Evolutionary conservation across 805 yeast genomes (phyloP).

Genomic region (Scheffersomyces coipomensis): DNA sequence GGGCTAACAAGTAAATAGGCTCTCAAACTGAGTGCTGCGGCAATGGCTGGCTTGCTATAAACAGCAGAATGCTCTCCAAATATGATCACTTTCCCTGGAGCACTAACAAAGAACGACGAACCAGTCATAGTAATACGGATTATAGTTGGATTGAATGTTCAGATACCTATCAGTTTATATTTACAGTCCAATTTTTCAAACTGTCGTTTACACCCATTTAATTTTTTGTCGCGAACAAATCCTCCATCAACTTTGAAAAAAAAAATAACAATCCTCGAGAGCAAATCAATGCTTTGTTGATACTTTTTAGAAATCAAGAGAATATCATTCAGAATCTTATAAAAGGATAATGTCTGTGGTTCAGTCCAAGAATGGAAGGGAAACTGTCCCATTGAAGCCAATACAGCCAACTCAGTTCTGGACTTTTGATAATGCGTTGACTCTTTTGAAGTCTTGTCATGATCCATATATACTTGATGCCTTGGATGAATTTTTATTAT

Average conservation of each 20-base stretch:
- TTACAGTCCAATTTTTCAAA: too few species aligned
- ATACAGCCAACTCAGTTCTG: slow-evolving; percentile 35
- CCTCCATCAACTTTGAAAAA: too few species aligned
- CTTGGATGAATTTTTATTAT: slow-evolving; percentile 37
- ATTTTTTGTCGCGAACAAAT: too few species aligned
- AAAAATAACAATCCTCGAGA: too few species aligned
- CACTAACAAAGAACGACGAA: slow-evolving; percentile 68
- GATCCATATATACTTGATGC: slow-evolving; percentile 33
- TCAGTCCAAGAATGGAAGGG: too few species aligned
- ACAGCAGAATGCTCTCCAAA: slow-evolving; percentile 98
- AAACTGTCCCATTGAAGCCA: slow-evolving; percentile 21
- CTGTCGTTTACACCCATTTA: too few species aligned
- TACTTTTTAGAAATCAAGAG: too few species aligned
- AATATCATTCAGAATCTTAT: too few species aligned
- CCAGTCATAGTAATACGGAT: slow-evolving; percentile 1
- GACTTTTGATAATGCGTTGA: slow-evolving; percentile 40
- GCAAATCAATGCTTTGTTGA: too few species aligned
- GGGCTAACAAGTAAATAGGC: slow-evolving; percentile 72
- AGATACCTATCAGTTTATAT: too few species aligned
- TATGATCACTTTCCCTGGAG: slow-evolving; percentile 95
- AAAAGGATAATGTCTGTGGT: too few species aligned
- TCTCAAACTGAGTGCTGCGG: slow-evolving; percentile 87
- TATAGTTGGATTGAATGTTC: too few species aligned
- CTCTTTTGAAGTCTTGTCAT: slow-evolving; percentile 25
- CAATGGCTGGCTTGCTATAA: slow-evolving; percentile 89